A percentile compares a stretch with the other conserved stretches of the same genome.
Evolutionary conservation across 2,329 filamentous ascomycete genomes (phyloP).

Genomic region (Beauveria varroae): DNA sequence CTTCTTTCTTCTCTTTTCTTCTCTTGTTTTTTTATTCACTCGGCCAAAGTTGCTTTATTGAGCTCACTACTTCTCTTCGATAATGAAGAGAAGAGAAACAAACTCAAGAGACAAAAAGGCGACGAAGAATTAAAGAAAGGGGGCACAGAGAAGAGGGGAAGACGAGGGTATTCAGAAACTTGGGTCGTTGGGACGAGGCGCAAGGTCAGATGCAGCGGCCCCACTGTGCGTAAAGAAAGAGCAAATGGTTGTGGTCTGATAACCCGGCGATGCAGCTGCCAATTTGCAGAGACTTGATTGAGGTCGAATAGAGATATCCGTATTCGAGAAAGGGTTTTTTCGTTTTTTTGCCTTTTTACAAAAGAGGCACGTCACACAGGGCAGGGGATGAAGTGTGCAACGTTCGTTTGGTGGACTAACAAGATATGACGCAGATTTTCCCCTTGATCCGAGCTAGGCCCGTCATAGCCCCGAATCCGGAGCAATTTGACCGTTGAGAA

Average conservation of each 20-base stretch:
- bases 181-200: background rate
- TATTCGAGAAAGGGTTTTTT: too few species aligned
- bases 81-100: background rate
- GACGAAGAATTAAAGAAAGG: background rate
- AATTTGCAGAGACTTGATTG: background rate
- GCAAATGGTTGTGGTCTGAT: background rate
- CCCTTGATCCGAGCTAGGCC: background rate
- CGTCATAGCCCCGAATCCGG: too few species aligned
- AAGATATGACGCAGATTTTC: too few species aligned
- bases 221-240: background rate
- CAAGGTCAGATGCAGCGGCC: background rate
- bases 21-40: background rate
- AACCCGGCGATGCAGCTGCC: background rate
- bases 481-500: too few species aligned
- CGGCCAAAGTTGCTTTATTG: background rate
- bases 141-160: constrained; percentile 1
- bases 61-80: background rate
- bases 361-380: too few species aligned
- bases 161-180: constrained; percentile 8
- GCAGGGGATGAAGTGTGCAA: too few species aligned
- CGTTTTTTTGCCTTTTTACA: too few species aligned
- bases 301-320: too few species aligned
- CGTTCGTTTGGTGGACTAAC: too few species aligned
- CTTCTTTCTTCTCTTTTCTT: background rate
- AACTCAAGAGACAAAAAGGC: background rate